phyloP scores from a whole-genome alignment of 1,284 basidiomycete genomes.

The Marasmius oreades region DNA sequence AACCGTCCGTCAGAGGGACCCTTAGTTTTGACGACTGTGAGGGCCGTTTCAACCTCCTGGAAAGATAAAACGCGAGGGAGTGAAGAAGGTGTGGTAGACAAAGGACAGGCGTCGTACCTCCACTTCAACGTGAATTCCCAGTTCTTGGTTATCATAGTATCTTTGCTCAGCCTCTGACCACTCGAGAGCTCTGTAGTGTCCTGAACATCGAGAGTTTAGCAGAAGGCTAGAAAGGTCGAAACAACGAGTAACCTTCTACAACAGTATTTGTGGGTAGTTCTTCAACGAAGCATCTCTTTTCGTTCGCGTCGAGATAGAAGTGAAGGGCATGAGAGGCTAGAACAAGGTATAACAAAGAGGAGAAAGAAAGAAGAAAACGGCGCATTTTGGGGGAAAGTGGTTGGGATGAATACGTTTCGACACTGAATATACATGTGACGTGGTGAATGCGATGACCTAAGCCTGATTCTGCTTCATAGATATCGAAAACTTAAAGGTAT shows the following conservation, averaged over 20 bases:
- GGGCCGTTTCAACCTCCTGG: conserved; percentile 76
- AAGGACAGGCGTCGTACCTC: conserved; percentile 48
- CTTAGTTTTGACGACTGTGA: conserved; percentile 81
- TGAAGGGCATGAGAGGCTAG: conserved; percentile 59
- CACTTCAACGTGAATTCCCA: conserved; percentile 90
- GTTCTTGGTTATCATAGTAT: conserved; percentile 72
- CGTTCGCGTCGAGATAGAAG: conserved; percentile 90
- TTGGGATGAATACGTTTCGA: background rate
- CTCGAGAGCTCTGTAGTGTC: conserved; percentile 90
- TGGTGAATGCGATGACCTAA: no score
- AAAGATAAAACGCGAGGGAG: conserved; percentile 7
- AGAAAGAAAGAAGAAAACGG: background rate
- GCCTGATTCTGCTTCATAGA: no score
- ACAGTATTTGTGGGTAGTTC: conserved; percentile 97
- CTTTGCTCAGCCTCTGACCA: conserved; percentile 75
- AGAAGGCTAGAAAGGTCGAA: background rate
- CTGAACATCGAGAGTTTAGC: conserved; percentile 35
- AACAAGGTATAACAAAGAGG: conserved; percentile 6
- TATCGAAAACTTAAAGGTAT: no score
- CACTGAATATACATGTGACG: no score
- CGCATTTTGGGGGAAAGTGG: conserved; percentile 1
- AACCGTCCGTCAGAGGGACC: conserved; percentile 91
- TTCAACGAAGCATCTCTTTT: conserved; percentile 94
- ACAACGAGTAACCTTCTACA: conserved; percentile 74
- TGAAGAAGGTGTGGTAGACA: background rate